Evolutionary conservation across 202 grass and related monocot genomes (phyloP), one percentile per base, ranked within the genome.

Genomic region (Elaeis oleifera): DNA sequence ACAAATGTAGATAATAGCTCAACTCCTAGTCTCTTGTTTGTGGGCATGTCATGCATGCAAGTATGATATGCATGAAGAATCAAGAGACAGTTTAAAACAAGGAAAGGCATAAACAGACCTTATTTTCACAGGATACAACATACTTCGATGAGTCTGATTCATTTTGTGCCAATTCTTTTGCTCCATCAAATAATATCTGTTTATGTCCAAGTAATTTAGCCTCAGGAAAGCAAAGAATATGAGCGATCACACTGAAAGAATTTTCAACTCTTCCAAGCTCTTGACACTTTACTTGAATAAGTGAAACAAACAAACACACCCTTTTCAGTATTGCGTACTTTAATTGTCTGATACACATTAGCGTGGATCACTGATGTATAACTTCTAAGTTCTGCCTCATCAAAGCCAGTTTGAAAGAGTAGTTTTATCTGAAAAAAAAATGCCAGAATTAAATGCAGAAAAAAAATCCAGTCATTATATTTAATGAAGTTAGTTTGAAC

Each of bases 321-420:
- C 84, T 88, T 79, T 90, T 79, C 56, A 70, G 71, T 73, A 81
- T 58, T 81, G 77, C 92, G 66, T 97, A 97, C 92, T 92, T 97
- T 97, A 79, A 97, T 81, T 89, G 92, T 92, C 84, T 97, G 92
- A 81, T 86, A 97, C 56, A 97, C 88, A 11, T 97, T 97, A 24
- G 92, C 92, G 81, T 97, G 92, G 66, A 97, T 90, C 71, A 97
- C 92, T 72, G 88, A 67, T 15, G 69, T 86, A 56, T 91, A 97
- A 81, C 92, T 89, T 78, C 69, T 85, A 56, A 97, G 81, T 71
- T 97, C 92, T 23, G 77, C 79, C 69, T 91, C 92, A 48, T 78
- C 68, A 54, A 97, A 97, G 58, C 92, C 92, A 71, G 76, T 92
- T 78, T 91, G 88, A 73, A 97, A 97, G 57, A 97, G 92, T 67